Evolutionary conservation across 1,139 yeast species (phyloP), one percentile per base, ranked within the genome.

Genomic region (Meyerozyma guilliermondii): DNA sequence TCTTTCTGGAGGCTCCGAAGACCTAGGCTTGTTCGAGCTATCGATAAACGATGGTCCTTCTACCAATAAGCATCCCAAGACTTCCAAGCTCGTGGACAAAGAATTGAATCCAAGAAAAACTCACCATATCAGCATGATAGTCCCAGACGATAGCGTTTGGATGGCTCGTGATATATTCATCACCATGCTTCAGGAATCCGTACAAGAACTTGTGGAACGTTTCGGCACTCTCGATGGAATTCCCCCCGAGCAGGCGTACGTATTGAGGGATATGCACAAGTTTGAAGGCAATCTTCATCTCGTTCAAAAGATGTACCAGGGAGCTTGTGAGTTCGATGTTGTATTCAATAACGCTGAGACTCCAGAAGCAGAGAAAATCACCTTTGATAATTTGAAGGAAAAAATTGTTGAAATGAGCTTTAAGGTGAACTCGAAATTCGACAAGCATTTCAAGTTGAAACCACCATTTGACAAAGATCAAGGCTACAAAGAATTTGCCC

Each of bases 111-210:
- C 87, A 5, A 54, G 68, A 0, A 70, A 65, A 41, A 66, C 87
- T 0, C 87, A 85, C 50, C 87, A 87, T 58, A 55, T 81, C 30
- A 80, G 92, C 20, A 65, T 91, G 50, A 69, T 66, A 18, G 83
- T 87, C 3, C 96, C 96, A 0, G 80, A 76, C 53, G 87, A 78
- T 36, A 74, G 81, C 47, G 72, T 79, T 6, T 91, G 97, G 97
- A 74, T 74, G 55, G 95, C 95, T 2, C 76, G 76, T 46, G 96
- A 88, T 44, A 75, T 91, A 5, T 86, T 83, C 56, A 66, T 80
- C 55, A 78, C 89, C 0, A 52, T 89, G 48, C 55, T 88, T 35
- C 83, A 83, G 53, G 94, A 87, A 44, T 78, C 87, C 3, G 65
- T 89, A 13, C 63, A 73, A 43, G 65, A 67, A n/a, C 56, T 83